Conservation (phyloP, 306 rosid genomes). For the Calophaca sinica region DNA sequence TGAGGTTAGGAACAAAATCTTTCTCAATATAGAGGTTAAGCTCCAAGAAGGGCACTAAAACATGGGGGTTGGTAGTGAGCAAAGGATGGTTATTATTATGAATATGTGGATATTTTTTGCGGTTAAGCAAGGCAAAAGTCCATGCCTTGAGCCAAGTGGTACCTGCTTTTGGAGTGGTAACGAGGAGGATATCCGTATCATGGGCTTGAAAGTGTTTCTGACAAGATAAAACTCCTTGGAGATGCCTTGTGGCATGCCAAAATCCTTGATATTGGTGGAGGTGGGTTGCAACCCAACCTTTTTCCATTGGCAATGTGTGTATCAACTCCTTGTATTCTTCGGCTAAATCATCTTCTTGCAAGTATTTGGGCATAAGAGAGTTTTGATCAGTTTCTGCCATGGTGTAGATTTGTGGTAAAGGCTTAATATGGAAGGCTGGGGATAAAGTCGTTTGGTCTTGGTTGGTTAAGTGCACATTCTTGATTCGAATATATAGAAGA, state of each 20-base stretch:
- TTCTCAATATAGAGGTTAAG: neutral
- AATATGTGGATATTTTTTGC: neutral
- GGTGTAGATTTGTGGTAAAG: neutral
- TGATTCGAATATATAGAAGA: too few species aligned
- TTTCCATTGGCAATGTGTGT: neutral
- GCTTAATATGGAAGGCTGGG: too few species aligned
- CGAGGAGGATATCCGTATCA: neutral
- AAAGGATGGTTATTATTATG: constrained; percentile 14
- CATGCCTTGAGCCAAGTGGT: constrained; percentile 36
- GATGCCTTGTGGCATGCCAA: constrained; percentile 11
- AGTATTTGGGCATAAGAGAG: neutral
- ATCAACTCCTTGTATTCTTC: neutral
- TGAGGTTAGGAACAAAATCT: neutral
- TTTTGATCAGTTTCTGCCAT: constrained; percentile 1
- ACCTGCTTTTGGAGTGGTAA: constrained; percentile 27
- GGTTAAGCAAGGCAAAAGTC: constrained; percentile 13
- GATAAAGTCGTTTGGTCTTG: too few species aligned
- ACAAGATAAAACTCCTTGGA: constrained; percentile 21
- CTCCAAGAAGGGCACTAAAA: constrained; percentile 18
- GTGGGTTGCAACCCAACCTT: neutral
- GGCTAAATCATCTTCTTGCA: neutral
- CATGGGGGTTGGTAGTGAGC: constrained; percentile 23
- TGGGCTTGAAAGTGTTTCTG: constrained; percentile 2
- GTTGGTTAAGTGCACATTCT: too few species aligned
- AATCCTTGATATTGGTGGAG: constrained; percentile 30